Evolutionary conservation across 2,329 filamentous ascomycete genomes (phyloP).

Genomic region (Exutisphaerella laricina): DNA sequence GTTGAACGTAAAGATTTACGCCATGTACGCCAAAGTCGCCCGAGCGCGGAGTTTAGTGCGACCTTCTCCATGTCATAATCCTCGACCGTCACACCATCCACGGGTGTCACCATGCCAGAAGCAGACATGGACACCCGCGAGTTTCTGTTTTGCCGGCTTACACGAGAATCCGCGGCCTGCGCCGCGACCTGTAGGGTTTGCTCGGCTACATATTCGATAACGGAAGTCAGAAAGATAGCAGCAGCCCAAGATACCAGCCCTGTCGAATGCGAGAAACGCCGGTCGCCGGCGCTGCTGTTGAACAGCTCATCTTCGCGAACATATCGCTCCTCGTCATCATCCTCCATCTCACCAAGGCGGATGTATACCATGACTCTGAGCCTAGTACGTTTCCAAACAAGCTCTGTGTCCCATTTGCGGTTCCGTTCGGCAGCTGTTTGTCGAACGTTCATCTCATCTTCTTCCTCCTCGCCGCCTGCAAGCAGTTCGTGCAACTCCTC

Average conservation of each 20-base stretch:
- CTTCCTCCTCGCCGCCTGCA: constrained; percentile 66
- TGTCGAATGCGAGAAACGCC: constrained; percentile 45
- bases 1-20: constrained; percentile 68
- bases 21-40: constrained; percentile 90
- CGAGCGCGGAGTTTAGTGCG: constrained; percentile 80
- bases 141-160: constrained; percentile 36
- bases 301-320: constrained; percentile 72
- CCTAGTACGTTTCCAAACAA: constrained; percentile 88
- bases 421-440: constrained; percentile 27
- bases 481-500: constrained; percentile 85
- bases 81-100: constrained; percentile 52
- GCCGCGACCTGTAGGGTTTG: constrained; percentile 82
- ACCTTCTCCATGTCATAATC: constrained; percentile 91
- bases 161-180: constrained; percentile 70
- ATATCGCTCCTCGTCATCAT: constrained; percentile 90
- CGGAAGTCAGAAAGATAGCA: constrained; percentile 91
- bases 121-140: constrained; percentile 17
- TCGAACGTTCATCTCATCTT: constrained; percentile 35
- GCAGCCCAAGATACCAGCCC: constrained; percentile 74
- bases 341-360: constrained; percentile 91
- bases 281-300: constrained; percentile 53
- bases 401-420: constrained; percentile 78
- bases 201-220: constrained; percentile 90
- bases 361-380: constrained; percentile 98
- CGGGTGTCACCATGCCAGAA: constrained; percentile 18